Base-by-base conservation (phyloP, 768 basidiomycete genomes). In the Suillus sp. region DNA sequence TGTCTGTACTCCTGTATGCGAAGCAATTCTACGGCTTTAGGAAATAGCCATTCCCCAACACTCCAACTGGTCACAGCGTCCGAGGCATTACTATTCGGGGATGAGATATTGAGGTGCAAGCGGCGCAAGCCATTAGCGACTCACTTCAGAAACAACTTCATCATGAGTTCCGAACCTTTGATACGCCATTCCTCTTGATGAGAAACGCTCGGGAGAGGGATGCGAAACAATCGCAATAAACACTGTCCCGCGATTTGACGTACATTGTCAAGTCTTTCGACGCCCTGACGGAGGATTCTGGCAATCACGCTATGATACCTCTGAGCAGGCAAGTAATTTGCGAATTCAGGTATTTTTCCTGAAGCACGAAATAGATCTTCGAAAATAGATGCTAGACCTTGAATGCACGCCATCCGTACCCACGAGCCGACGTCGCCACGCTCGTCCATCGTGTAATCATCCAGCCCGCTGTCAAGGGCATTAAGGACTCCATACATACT, bases 361-460 rank as follows among this genome's bases (percentile, higher is more conserved):
- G 84, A 80, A 51, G 78, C 70, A 14, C 74, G 69, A 67, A 90
- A 80, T 4, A 93, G 69, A 30, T 83, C 77, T 68, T 81, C 78
- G 50, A 84, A 78, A 63, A 87, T 75, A 9, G 79, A 76, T 20
- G 85, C 80, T 61, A 95, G 76, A 11, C 90, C 89, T 53, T 80
- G 80, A 58, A 95, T 83, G 69, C 89, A 92, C 2, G 87, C 86
- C 8, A 91, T 83, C 65, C 96, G 91, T 59, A 95, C 84, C 95
- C 95, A 97, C 2, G 96, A 98, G 47, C 96, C 96, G 42, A 99
- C 91, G 72, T 99, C 97, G 4, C 96, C 96, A 67, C 96, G 88
- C 72, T 97, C 92, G 72, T 99, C 96, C 55, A 86, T 87, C 6
- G 93, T 91, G 72, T 99, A 99, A 78, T 99, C 96, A 22, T 86